phyloP scores from a whole-genome alignment of 768 basidiomycete genomes.

The Multifurca ochricompacta region DNA sequence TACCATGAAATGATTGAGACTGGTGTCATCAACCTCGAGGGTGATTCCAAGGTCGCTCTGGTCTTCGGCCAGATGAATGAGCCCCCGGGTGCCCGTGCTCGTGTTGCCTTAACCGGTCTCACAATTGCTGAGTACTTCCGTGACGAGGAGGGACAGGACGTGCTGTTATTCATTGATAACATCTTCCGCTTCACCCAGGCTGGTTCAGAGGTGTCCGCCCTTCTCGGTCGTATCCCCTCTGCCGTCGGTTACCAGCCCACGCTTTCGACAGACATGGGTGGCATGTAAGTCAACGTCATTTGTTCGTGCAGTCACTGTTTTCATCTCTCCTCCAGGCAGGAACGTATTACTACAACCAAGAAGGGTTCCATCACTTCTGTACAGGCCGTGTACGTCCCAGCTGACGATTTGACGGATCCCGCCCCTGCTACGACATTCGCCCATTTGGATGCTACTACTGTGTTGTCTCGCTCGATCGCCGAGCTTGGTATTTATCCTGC shows the following conservation, averaged over 20 bases:
- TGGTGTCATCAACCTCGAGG: conserved; percentile 99
- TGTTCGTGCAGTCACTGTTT: conserved; percentile 8
- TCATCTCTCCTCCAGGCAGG: conserved; percentile 56
- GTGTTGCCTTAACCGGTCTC: conserved; percentile 98
- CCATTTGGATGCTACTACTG: conserved; percentile 99
- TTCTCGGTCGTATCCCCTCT: conserved; percentile 99
- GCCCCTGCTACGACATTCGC: conserved; percentile 99
- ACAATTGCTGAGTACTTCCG: conserved; percentile 99
- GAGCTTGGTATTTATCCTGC: conserved; percentile 99
- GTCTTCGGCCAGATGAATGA: conserved; percentile 99
- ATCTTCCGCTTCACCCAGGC: conserved; percentile 99
- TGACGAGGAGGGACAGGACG: conserved; percentile 99
- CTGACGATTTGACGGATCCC: conserved; percentile 99
- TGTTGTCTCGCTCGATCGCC: conserved; percentile 97
- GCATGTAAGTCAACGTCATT: conserved; percentile 61
- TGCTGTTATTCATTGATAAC: conserved; percentile 99
- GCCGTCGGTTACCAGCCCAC: conserved; percentile 99
- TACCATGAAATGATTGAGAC: conserved; percentile 99
- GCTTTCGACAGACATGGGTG: conserved; percentile 99
- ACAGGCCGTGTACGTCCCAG: conserved; percentile 99
- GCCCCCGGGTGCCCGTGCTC: conserved; percentile 99
- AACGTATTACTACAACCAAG: conserved; percentile 99
- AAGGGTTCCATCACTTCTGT: conserved; percentile 99
- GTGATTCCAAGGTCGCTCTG: conserved; percentile 99
- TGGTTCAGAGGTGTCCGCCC: conserved; percentile 99